Conservation (phyloP, 2,329 filamentous ascomycete species). For the Penicillium sp. region DNA sequence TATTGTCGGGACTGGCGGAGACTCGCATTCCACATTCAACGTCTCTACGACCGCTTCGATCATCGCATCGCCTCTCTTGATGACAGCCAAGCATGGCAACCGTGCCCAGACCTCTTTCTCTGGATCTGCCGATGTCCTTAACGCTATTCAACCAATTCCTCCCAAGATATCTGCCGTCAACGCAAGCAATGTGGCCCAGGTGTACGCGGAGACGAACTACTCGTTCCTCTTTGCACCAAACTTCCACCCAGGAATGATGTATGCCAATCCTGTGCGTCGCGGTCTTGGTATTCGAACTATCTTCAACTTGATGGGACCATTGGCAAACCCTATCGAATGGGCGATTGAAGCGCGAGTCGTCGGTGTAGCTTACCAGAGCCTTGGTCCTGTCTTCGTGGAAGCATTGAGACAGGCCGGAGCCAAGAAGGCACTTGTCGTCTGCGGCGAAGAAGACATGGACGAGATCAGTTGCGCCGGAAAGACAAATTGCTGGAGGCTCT, state of each 20-base stretch:
- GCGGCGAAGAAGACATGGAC: slow-evolving; percentile 89
- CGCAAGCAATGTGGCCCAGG: slow-evolving; percentile 61
- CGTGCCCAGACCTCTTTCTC: slow-evolving; percentile 91
- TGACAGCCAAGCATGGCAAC: slow-evolving; percentile 94
- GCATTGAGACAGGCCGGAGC: slow-evolving; percentile 70
- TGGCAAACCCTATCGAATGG: slow-evolving; percentile 84
- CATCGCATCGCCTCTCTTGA: slow-evolving; percentile 74
- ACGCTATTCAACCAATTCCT: slow-evolving; percentile 63
- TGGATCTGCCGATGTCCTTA: slow-evolving; percentile 86
- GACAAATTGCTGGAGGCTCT: slow-evolving; percentile 82
- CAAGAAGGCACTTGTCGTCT: slow-evolving; percentile 82
- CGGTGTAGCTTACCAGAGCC: slow-evolving; percentile 81
- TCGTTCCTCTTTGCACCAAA: slow-evolving; percentile 92
- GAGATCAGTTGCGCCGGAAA: slow-evolving; percentile 87
- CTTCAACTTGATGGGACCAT: slow-evolving; percentile 90
- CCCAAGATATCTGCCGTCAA: slow-evolving; percentile 70
- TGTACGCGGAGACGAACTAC: slow-evolving; percentile 82
- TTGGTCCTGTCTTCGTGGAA: slow-evolving; percentile 84
- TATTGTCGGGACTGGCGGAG: slow-evolving; percentile 94
- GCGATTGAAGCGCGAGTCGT: slow-evolving; percentile 82
- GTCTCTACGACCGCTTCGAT: slow-evolving; percentile 94
- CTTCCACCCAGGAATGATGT: slow-evolving; percentile 92
- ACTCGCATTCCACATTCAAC: slow-evolving; percentile 97
- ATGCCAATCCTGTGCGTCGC: slow-evolving; percentile 76
- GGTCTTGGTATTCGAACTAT: slow-evolving; percentile 92